A percentile compares a stretch with the other conserved stretches of the same genome.
Evolutionary conservation across 306 rosid genomes (phyloP).

Genomic region (Sicyos baderoa): DNA sequence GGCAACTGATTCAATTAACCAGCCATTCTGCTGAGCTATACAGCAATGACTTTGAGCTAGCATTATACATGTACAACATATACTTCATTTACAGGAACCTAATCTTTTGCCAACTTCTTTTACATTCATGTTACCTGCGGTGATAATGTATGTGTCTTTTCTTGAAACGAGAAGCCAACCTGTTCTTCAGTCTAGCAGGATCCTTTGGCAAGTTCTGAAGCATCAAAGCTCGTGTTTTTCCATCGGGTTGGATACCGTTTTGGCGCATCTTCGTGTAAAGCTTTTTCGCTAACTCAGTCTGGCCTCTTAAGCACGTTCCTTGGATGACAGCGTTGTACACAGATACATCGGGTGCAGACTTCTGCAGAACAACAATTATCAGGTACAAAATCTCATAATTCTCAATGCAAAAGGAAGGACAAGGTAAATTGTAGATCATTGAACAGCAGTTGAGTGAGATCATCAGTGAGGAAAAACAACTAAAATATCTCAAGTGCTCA

Average conservation of each 20-base stretch:
- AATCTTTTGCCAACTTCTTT: background rate
- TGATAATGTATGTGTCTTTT: constrained; percentile 8
- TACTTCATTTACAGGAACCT: background rate
- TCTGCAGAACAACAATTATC: constrained; percentile 30
- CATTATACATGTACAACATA: background rate
- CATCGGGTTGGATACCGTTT: constrained; percentile 49
- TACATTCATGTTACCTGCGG: constrained; percentile 1
- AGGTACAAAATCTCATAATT: background rate
- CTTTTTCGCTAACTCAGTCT: constrained; percentile 47
- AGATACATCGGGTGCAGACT: constrained; percentile 37
- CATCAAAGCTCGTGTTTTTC: constrained; percentile 67
- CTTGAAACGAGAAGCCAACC: constrained; percentile 26
- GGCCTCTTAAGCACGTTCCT: constrained; percentile 66
- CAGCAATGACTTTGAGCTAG: background rate
- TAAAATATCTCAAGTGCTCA: background rate
- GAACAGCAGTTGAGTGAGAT: background rate
- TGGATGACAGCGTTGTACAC: constrained; percentile 70
- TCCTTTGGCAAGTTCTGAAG: constrained; percentile 39
- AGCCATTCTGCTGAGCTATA: background rate
- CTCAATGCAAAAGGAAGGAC: background rate
- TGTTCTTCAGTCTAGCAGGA: constrained; percentile 14
- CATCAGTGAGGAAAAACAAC: background rate
- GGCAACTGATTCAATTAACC: background rate
- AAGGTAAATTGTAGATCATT: background rate
- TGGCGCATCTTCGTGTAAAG: constrained; percentile 50